phyloP scores from a whole-genome alignment of 176 grass and related monocot genomes.

The Oryza glumipatula region DNA sequence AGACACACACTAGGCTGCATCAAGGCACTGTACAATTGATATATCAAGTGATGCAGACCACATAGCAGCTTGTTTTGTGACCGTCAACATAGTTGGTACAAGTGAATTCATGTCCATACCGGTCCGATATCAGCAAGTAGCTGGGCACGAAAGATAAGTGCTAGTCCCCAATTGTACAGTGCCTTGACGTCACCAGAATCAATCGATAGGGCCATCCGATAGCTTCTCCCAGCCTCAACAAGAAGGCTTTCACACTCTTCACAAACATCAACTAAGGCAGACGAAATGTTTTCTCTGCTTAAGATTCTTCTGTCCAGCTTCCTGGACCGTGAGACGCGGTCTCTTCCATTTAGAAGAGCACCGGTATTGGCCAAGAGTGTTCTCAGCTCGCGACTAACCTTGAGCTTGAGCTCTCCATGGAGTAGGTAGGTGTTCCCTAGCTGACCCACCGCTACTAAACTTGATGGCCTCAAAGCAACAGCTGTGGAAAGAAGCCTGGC shows the following conservation, averaged over 20 bases:
- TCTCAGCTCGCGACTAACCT: constrained; percentile 88
- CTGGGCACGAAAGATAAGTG: constrained; percentile 77
- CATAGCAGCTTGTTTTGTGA: not conserved
- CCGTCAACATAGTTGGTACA: not conserved
- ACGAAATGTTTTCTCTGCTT: constrained; percentile 60
- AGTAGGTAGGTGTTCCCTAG: constrained; percentile 86
- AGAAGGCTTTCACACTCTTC: constrained; percentile 93
- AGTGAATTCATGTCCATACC: constrained; percentile 49
- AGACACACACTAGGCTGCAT: too few species aligned
- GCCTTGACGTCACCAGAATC: constrained; percentile 76
- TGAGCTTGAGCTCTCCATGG: constrained; percentile 93
- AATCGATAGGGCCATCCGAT: constrained; percentile 71
- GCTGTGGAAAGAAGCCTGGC: constrained; percentile 72
- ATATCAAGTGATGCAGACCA: not conserved
- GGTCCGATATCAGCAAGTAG: constrained; percentile 95
- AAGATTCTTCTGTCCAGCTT: constrained; percentile 58
- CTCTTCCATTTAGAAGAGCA: constrained; percentile 36
- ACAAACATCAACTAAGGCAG: constrained; percentile 66
- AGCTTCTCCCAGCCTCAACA: constrained; percentile 80
- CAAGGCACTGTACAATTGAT: too few species aligned
- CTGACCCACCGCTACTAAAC: constrained; percentile 83
- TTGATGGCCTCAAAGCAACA: constrained; percentile 67
- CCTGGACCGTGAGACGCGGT: constrained; percentile 39
- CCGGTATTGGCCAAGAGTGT: constrained; percentile 59
- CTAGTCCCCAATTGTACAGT: constrained; percentile 89